Evolutionary conservation across 495 filamentous ascomycete species (phyloP).

Genomic region (Penicillium robsamsonii): DNA sequence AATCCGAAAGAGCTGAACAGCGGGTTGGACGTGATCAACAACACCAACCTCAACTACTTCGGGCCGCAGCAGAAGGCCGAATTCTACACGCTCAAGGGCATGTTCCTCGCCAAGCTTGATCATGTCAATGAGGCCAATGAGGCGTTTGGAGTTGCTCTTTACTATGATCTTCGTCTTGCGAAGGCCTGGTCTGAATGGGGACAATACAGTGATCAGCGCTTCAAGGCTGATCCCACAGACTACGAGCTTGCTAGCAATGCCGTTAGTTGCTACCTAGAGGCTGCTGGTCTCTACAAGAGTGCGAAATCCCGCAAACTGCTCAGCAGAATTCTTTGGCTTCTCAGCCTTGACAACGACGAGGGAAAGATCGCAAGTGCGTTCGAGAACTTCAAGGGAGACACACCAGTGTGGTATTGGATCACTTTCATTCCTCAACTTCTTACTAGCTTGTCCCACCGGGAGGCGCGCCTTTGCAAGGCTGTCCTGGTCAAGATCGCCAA

Average conservation of each 20-base stretch:
- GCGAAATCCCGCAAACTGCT: conserved; percentile 93
- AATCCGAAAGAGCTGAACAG: conserved; percentile 86
- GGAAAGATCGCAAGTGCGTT: conserved; percentile 77
- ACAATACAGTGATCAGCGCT: conserved; percentile 92
- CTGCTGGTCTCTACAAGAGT: conserved; percentile 92
- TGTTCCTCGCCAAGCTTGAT: conserved; percentile 94
- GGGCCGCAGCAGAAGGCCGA: conserved; percentile 94
- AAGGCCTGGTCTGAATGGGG: conserved; percentile 99
- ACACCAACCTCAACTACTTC: conserved; percentile 98
- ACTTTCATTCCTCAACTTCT: conserved; percentile 97
- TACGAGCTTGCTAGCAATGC: conserved; percentile 82
- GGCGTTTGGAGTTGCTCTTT: conserved; percentile 90
- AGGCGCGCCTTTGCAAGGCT: conserved; percentile 77
- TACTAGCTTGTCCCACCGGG: conserved; percentile 81
- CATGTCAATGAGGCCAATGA: conserved; percentile 87
- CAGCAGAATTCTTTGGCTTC: conserved; percentile 92
- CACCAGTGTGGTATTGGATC: conserved; percentile 98
- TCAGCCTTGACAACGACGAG: conserved; percentile 88
- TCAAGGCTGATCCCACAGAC: conserved; percentile 82
- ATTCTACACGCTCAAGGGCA: conserved; percentile 98
- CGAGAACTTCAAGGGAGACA: conserved; percentile 92
- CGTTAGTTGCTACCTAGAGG: conserved; percentile 93
- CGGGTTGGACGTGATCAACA: conserved; percentile 97
- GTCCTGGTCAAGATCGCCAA: conserved; percentile 94
- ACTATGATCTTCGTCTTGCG: conserved; percentile 88